Evolutionary conservation across 2,329 filamentous ascomycete species (phyloP).

Genomic region (Scopulariopsis brevicaulis): DNA sequence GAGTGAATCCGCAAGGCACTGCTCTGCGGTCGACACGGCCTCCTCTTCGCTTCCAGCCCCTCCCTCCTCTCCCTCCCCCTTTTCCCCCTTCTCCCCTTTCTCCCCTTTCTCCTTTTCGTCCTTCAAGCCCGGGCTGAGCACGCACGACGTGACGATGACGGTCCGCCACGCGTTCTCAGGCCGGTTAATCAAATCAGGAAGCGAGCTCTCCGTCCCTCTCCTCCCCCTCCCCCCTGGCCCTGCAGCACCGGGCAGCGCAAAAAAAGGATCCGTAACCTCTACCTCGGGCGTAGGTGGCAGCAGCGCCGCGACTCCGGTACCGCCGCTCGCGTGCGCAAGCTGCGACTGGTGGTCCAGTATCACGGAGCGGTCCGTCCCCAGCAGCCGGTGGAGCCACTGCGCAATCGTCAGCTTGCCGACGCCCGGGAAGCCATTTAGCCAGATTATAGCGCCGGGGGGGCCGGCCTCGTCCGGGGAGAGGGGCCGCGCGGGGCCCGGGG

Average conservation of each 20-base stretch:
- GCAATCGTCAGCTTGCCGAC: conserved; percentile 19
- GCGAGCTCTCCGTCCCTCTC: neutral
- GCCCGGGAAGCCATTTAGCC: conserved; percentile 20
- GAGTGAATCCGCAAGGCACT: conserved; percentile 12
- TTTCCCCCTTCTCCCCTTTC: no score
- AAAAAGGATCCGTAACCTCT: conserved; percentile 3
- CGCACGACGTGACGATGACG: conserved; percentile 5
- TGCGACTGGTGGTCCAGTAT: conserved; percentile 18
- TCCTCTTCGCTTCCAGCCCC: neutral
- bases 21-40: conserved; percentile 5
- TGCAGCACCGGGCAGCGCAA: conserved; percentile 9
- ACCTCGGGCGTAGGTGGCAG: conserved; percentile 1
- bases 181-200: neutral
- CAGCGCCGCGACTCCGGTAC: neutral
- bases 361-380: conserved; percentile 10
- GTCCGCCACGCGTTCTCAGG: neutral
- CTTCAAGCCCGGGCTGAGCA: neutral
- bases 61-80: neutral
- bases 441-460: conserved; percentile 8
- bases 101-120: neutral
- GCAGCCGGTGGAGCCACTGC: conserved; percentile 13
- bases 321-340: conserved; percentile 8
- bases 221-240: conserved; percentile 5
- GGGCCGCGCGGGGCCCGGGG: neutral
- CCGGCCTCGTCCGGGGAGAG: neutral